A percentile compares a stretch with the other conserved stretches of the same genome.
Conservation (phyloP, 805 yeast genomes). For the Wickerhamiella cacticola region DNA sequence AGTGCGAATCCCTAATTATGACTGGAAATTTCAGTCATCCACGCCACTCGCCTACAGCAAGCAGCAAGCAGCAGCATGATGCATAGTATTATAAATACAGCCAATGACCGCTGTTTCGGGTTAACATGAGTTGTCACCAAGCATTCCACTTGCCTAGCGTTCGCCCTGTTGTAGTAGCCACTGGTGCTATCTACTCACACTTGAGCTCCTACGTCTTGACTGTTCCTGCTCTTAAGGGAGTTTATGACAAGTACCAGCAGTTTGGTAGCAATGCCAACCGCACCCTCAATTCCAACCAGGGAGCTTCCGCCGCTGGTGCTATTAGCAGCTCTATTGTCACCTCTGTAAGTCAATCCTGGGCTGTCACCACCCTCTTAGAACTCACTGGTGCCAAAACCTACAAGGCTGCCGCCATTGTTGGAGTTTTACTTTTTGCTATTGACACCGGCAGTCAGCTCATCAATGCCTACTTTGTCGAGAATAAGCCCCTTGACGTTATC, state of each 20-base stretch:
- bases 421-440: slow-evolving; percentile 30
- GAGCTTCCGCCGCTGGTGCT: slow-evolving; percentile 27
- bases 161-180: slow-evolving; percentile 27
- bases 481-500: slow-evolving; percentile 86
- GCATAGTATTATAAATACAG: neutral
- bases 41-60: too few species aligned
- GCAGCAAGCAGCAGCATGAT: neutral
- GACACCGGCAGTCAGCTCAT: slow-evolving; percentile 29
- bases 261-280: slow-evolving; percentile 5
- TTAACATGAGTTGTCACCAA: neutral
- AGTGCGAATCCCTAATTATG: too few species aligned
- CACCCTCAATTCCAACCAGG: slow-evolving; percentile 27
- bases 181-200: slow-evolving; percentile 32
- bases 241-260: slow-evolving; percentile 27
- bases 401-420: slow-evolving; percentile 32
- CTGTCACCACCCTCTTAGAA: slow-evolving; percentile 29
- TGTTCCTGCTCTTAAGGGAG: slow-evolving; percentile 32
- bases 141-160: slow-evolving; percentile 17
- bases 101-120: neutral
- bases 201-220: slow-evolving; percentile 27
- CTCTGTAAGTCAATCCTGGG: slow-evolving; percentile 32
- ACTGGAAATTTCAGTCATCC: too few species aligned
- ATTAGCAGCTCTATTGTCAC: slow-evolving; percentile 27
- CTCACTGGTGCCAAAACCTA: slow-evolving; percentile 29
- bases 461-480: slow-evolving; percentile 40